Evolutionary conservation across 2,329 filamentous ascomycete genomes (phyloP).

Genomic region (Sarocladium kiliense): DNA sequence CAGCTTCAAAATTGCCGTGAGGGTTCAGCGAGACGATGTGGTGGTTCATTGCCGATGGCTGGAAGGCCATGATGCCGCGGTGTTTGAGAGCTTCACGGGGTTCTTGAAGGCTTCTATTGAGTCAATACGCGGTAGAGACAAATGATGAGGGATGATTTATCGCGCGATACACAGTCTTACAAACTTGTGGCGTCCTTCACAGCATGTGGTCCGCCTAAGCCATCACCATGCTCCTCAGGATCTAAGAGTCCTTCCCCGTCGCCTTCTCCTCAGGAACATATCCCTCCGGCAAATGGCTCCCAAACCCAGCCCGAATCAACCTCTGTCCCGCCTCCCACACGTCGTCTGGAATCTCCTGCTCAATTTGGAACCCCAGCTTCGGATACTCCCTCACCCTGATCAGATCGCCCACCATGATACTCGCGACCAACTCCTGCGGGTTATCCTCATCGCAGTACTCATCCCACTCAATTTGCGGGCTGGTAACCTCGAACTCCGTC

Average conservation of each 20-base stretch:
- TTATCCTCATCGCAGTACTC: conserved; percentile 38
- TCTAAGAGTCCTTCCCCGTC: background rate
- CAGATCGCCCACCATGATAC: conserved; percentile 40
- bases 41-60: conserved; percentile 55
- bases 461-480: conserved; percentile 30
- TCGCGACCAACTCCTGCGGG: conserved; percentile 34
- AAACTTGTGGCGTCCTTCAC: background rate
- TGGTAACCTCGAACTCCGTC: conserved; percentile 33
- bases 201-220: background rate
- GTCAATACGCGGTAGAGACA: background rate
- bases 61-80: conserved; percentile 63
- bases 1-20: conserved; percentile 53
- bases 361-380: conserved; percentile 36
- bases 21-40: conserved; percentile 33
- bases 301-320: conserved; percentile 32
- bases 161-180: background rate
- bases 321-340: conserved; percentile 37
- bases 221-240: background rate
- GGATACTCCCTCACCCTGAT: conserved; percentile 38
- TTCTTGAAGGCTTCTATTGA: conserved; percentile 54
- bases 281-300: conserved; percentile 28
- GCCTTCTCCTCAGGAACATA: background rate
- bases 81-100: conserved; percentile 86
- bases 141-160: background rate
- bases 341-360: conserved; percentile 33